Evolutionary conservation across 2,329 filamentous ascomycete genomes (phyloP), one percentile per base, ranked within the genome.

Genomic region (Aspergillus sergii): DNA sequence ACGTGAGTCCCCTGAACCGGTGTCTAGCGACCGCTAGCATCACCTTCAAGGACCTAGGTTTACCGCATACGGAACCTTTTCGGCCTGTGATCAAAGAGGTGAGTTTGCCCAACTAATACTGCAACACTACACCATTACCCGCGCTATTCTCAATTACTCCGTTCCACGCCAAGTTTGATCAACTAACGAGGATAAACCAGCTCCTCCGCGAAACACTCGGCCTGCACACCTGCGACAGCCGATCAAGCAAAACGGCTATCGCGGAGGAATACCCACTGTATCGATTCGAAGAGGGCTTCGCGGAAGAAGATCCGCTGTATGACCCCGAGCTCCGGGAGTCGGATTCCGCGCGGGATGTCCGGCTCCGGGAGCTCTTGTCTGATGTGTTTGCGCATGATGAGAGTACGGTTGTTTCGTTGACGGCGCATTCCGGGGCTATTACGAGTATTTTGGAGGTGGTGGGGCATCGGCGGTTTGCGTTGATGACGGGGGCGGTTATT

Each of bases 191-290:
- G 4, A 19, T 1, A 9, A 16, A 36, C 9, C 57, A 80, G 78
- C 75, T 84, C 43, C 78, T 89, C 45, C 80, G 87, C 14, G 87
- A 89, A 75, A 84, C 84, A 0, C 81, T 88, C 59, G 86, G 85
- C 21, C 80, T 85, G 32, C 87, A 89, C 72, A 89, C 87, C 0
- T 89, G 87, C 71, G 86, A 89, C 73, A 81, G 82, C 16, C 81
- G 87, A 11, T 84, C 82, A 45, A 78, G 74, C 64, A 81, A 78
- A 62, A 77, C 82, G 0, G 79, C 75, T 51, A 88, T 89, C 62
- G 70, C 73, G 14, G 45, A 71, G 1, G 77, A 79, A 54, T 88
- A 84, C 67, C 85, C 86, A 0, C 67, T 66, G 2, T 88, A 81
- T 72, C 72, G 58, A 0, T 81, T 89, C 66, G 86, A 89, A 68